A percentile compares a stretch with the other conserved stretches of the same genome.
These are phyloP conservation scores for Metrosideros polymorpha DNA, from an alignment of 441 rosid genomes.

Conservation along the genomic window DNA sequence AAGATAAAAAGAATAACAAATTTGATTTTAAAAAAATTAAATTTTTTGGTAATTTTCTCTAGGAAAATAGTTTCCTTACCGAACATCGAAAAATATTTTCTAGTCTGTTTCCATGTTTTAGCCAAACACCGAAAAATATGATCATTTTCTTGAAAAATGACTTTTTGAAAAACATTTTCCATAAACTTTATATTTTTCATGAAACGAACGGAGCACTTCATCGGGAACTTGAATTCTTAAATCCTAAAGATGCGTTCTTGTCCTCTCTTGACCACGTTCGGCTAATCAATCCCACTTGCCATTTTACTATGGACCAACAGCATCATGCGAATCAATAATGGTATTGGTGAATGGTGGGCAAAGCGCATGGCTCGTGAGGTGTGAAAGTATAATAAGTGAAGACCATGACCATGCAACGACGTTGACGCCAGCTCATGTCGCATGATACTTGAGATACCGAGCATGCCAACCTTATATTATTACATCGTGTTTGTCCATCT, in stretches of 20 bases:
- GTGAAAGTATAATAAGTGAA: no score
- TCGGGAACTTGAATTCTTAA: background rate
- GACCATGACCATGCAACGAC: background rate
- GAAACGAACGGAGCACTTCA: no score
- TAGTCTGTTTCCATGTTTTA: no score
- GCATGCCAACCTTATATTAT: background rate
- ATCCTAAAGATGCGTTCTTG: background rate
- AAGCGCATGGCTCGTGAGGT: background rate
- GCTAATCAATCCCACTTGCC: background rate
- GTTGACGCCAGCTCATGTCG: background rate
- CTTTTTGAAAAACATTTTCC: no score
- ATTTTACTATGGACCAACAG: background rate
- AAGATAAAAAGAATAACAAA: no score
- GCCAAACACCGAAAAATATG: no score
- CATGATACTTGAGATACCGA: background rate
- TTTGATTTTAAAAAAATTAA: no score
- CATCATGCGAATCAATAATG: background rate
- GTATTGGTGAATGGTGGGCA: background rate
- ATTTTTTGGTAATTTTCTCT: no score
- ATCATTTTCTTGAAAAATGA: no score
- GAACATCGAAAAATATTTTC: no score
- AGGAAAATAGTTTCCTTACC: no score
- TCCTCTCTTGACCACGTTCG: background rate
- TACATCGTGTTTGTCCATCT: background rate
- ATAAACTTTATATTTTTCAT: no score